A percentile compares a stretch with the other conserved stretches of the same genome.
These are phyloP conservation scores for Ogataea philodendri DNA, from an alignment of 805 yeast genomes.

Conservation along the genomic window DNA sequence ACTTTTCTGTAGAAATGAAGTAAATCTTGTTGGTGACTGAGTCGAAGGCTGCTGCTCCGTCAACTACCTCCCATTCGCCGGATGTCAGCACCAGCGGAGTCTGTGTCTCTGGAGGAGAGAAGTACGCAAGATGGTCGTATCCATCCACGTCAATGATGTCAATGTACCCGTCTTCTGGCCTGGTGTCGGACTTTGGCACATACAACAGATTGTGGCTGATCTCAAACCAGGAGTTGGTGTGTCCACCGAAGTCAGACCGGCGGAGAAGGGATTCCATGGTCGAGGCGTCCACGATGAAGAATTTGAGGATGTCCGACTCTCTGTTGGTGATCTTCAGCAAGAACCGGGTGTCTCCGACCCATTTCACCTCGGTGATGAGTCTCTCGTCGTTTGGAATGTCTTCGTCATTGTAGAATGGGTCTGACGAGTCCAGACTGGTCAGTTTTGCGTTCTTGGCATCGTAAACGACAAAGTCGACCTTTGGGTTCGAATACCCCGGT, in stretches of 20 bases:
- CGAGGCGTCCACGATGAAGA: slow-evolving; percentile 50
- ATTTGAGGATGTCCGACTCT: slow-evolving; percentile 61
- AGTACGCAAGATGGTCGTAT: slow-evolving; percentile 79
- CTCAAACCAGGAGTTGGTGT: slow-evolving; percentile 73
- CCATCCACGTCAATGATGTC: slow-evolving; percentile 69
- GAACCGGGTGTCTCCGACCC: slow-evolving; percentile 59
- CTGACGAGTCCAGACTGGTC: slow-evolving; percentile 25
- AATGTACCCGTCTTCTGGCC: slow-evolving; percentile 67
- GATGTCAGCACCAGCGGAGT: slow-evolving; percentile 58
- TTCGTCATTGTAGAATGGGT: slow-evolving; percentile 42
- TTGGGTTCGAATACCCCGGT: slow-evolving; percentile 76
- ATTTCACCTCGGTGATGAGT: slow-evolving; percentile 64
- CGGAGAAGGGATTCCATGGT: slow-evolving; percentile 37
- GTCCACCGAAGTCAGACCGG: slow-evolving; percentile 45
- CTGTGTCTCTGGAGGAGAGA: slow-evolving; percentile 61
- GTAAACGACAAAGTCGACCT: slow-evolving; percentile 52
- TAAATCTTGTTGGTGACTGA: slow-evolving; percentile 50
- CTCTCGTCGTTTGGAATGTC: slow-evolving; percentile 42
- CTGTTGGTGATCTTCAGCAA: slow-evolving; percentile 62
- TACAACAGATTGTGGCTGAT: slow-evolving; percentile 60
- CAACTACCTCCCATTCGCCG: slow-evolving; percentile 91
- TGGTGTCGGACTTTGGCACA: slow-evolving; percentile 52
- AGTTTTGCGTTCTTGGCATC: slow-evolving; percentile 32
- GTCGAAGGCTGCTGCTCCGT: slow-evolving; percentile 66
- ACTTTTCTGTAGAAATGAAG: slow-evolving; percentile 70